phyloP scores from a whole-genome alignment of 257 asterid genomes.

The Fraxinus quadrangulata region DNA sequence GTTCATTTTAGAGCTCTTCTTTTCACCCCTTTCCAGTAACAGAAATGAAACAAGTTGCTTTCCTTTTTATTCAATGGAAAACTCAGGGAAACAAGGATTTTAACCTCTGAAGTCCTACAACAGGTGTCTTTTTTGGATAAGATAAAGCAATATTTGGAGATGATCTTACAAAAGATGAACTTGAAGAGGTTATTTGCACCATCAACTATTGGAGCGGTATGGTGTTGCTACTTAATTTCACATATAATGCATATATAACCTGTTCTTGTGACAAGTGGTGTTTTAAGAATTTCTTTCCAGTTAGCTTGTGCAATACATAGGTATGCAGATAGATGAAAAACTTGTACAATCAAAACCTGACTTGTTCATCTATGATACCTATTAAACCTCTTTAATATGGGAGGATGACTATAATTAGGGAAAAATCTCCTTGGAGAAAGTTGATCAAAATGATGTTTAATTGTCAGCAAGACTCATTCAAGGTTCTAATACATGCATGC shows the following conservation, averaged over 20 bases:
- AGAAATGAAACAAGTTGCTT: not conserved
- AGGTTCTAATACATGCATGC: not conserved
- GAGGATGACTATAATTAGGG: not conserved
- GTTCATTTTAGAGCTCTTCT: not conserved
- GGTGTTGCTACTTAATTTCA: constrained; percentile 26
- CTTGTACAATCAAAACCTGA: not conserved
- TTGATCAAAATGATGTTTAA: not conserved
- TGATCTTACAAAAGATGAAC: constrained; percentile 53
- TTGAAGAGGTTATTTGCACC: constrained; percentile 79
- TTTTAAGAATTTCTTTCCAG: constrained; percentile 1
- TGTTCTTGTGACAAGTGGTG: not conserved
- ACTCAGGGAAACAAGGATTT: not conserved
- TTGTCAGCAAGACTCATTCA: not conserved
- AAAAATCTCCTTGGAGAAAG: not conserved
- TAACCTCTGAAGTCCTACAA: constrained; percentile 26
- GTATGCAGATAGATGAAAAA: not conserved
- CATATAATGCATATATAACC: not conserved
- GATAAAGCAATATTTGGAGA: constrained; percentile 42
- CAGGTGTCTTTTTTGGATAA: constrained; percentile 48
- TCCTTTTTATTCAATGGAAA: not conserved
- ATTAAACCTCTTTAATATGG: not conserved
- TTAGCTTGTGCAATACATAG: not conserved
- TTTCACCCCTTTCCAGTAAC: not conserved
- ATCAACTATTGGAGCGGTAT: constrained; percentile 80
- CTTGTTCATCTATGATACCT: not conserved